Conservation (phyloP, 768 basidiomycete species). For the Boletus rubroflammeus region DNA sequence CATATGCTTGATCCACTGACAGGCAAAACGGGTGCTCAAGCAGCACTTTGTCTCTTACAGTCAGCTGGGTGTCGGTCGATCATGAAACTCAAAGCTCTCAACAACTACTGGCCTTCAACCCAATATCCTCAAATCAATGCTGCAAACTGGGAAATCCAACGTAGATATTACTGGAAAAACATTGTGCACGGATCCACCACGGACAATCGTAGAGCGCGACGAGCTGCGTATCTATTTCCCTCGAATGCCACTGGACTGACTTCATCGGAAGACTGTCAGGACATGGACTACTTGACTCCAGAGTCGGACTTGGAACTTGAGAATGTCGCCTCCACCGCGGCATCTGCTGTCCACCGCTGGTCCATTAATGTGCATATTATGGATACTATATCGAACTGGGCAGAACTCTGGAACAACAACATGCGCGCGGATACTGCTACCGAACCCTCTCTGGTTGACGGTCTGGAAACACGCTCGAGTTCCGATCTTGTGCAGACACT, state of each 20-base stretch:
- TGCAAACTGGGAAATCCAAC: background rate
- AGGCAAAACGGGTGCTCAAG: constrained; percentile 37
- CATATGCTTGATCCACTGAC: constrained; percentile 42
- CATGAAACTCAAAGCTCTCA: too few species aligned
- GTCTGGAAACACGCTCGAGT: background rate
- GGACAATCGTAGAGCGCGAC: background rate
- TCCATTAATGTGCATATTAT: background rate
- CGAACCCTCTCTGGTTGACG: background rate
- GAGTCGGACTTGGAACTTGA: background rate
- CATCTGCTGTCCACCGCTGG: constrained; percentile 3
- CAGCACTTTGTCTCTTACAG: constrained; percentile 34
- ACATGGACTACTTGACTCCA: background rate
- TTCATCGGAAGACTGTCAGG: background rate
- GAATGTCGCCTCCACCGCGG: background rate
- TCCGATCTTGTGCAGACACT: background rate
- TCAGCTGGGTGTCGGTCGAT: background rate
- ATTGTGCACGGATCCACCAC: too few species aligned
- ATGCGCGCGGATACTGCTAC: background rate
- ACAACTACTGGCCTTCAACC: background rate
- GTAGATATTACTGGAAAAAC: background rate
- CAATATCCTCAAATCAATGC: background rate
- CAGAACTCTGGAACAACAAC: background rate
- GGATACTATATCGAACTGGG: background rate
- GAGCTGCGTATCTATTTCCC: background rate
- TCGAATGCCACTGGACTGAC: background rate